Conservation (phyloP, 768 basidiomycete genomes). For the Chlorophyllum brunneum region DNA sequence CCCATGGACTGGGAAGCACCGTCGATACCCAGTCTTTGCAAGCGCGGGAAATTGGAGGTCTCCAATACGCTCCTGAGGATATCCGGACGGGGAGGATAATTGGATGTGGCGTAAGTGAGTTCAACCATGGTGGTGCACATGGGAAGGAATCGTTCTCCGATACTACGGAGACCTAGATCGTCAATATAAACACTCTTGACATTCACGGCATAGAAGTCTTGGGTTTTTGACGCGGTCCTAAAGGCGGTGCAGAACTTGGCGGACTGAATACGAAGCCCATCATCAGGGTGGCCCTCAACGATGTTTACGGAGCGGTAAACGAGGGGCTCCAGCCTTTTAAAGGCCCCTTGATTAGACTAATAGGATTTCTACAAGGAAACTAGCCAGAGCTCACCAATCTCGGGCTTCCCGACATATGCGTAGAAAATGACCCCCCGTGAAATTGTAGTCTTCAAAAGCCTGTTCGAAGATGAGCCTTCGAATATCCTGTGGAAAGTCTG, state of each 20-base stretch:
- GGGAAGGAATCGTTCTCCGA: neutral
- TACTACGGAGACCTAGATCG: neutral
- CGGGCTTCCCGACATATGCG: neutral
- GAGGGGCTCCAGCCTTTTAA: neutral
- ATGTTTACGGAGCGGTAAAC: conserved; percentile 1
- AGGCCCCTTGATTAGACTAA: too few relatives aligned
- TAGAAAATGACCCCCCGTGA: neutral
- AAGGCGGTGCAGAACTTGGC: neutral
- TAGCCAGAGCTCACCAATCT: neutral
- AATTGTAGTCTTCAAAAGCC: neutral
- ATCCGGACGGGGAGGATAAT: neutral
- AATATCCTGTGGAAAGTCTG: neutral
- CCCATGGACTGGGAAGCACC: neutral
- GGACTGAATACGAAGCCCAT: neutral
- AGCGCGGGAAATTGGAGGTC: neutral
- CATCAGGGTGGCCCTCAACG: neutral
- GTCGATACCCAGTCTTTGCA: conserved; percentile 1
- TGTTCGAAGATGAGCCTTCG: conserved; percentile 1
- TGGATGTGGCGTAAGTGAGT: conserved; percentile 1
- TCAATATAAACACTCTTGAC: conserved; percentile 3
- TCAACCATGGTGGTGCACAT: neutral
- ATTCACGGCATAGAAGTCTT: neutral
- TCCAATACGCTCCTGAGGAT: neutral
- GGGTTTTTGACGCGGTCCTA: neutral
- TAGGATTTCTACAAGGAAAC: too few relatives aligned